phyloP scores from a whole-genome alignment of 2,329 filamentous ascomycete genomes.

The Penicillium corylophilum region DNA sequence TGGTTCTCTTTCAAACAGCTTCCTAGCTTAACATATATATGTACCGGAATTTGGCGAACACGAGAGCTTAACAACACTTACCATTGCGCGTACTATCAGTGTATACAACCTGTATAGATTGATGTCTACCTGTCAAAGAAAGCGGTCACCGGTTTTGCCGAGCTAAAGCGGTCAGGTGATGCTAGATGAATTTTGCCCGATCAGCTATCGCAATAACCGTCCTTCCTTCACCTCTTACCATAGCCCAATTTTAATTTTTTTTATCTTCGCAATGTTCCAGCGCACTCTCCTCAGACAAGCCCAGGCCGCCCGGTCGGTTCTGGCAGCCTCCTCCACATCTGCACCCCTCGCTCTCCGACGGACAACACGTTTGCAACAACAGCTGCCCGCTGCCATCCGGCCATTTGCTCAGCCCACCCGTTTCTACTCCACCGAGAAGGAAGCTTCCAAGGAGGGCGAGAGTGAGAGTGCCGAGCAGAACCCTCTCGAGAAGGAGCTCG shows the following conservation, averaged over 20 bases:
- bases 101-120: no score
- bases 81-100: no score
- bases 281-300: conserved; percentile 44
- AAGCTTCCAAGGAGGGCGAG: conserved; percentile 40
- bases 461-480: conserved; percentile 48
- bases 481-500: conserved; percentile 63
- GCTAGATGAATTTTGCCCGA: conserved; percentile 20
- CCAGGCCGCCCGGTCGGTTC: conserved; percentile 37
- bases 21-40: no score
- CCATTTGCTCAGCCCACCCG: conserved; percentile 37
- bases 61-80: no score
- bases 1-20: no score
- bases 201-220: conserved; percentile 10
- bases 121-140: background rate
- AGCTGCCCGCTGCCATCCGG: conserved; percentile 27
- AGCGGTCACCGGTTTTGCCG: conserved; percentile 12
- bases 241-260: conserved; percentile 5
- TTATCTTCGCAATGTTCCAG: conserved; percentile 40
- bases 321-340: conserved; percentile 28
- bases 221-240: background rate
- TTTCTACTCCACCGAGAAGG: conserved; percentile 46
- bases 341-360: conserved; percentile 34
- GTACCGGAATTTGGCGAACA: no score
- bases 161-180: conserved; percentile 21
- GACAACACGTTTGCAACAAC: conserved; percentile 35